Evolutionary conservation across 805 yeast species (phyloP).

Genomic region (Zygosaccharomyces bailii): DNA sequence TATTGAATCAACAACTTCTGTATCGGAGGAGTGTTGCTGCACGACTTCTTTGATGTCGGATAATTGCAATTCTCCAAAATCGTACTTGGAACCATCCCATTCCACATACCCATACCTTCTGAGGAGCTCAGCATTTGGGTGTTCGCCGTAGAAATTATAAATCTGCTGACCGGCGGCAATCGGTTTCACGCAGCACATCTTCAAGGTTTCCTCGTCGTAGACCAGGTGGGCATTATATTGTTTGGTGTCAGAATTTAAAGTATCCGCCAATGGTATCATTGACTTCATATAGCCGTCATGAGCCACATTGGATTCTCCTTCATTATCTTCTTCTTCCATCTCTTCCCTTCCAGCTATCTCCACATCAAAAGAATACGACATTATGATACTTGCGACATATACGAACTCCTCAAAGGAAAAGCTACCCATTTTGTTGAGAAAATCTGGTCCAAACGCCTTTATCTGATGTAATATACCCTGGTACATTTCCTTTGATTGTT

Average conservation of each 20-base stretch:
- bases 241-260: conserved; percentile 79
- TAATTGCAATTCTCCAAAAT: conserved; percentile 73
- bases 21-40: conserved; percentile 20
- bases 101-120: conserved; percentile 93
- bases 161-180: conserved; percentile 70
- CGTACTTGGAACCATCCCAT: conserved; percentile 62
- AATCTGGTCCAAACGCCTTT: conserved; percentile 26
- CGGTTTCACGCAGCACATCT: conserved; percentile 65
- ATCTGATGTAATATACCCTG: conserved; percentile 32
- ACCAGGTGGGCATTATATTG: conserved; percentile 70
- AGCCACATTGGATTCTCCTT: conserved; percentile 40
- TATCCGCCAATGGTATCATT: conserved; percentile 92
- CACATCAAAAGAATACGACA: conserved; percentile 91
- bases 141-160: conserved; percentile 85
- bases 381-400: conserved; percentile 70
- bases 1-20: conserved; percentile 37
- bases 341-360: conserved; percentile 35
- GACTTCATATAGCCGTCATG: conserved; percentile 56
- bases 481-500: conserved; percentile 61
- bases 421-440: conserved; percentile 29
- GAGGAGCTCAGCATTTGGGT: conserved; percentile 85
- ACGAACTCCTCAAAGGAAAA: conserved; percentile 59
- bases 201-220: conserved; percentile 46
- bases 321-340: conserved; percentile 35
- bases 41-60: conserved; percentile 35